Conservation (phyloP, 1,139 yeast genomes). For the Candida anutae region DNA sequence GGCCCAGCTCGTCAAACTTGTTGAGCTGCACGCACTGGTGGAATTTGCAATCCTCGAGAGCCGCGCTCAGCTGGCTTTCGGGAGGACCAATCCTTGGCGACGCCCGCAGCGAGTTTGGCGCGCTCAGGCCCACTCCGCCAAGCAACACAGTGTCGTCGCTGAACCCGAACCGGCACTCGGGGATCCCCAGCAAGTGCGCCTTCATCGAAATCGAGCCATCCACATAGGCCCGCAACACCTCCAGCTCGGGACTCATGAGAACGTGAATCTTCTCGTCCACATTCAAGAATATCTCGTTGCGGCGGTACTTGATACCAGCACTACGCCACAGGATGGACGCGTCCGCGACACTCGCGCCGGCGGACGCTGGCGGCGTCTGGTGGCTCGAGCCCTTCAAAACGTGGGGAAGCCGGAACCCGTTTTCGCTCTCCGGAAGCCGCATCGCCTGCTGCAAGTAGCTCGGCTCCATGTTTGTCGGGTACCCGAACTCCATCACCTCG, state of each 20-base stretch:
- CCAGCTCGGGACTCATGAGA: constrained; percentile 52
- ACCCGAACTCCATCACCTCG: constrained; percentile 75
- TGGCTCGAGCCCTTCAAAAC: constrained; percentile 2
- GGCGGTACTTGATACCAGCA: constrained; percentile 65
- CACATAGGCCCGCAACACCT: constrained; percentile 62
- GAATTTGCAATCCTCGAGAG: constrained; percentile 74
- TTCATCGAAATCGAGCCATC: constrained; percentile 72
- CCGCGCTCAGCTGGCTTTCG: constrained; percentile 29
- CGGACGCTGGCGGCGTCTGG: neutral
- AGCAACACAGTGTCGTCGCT: constrained; percentile 33
- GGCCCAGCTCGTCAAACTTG: constrained; percentile 57
- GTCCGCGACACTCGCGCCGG: constrained; percentile 1
- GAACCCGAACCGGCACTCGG: constrained; percentile 57
- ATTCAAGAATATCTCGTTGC: constrained; percentile 74
- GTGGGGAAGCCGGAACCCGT: constrained; percentile 14
- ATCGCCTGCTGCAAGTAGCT: constrained; percentile 22
- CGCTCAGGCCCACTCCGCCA: neutral
- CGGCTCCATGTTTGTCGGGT: constrained; percentile 65
- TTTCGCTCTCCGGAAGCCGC: constrained; percentile 15
- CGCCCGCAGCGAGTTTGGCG: neutral
- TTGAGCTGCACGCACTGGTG: constrained; percentile 80
- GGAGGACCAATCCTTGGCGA: no score
- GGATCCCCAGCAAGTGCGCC: constrained; percentile 71
- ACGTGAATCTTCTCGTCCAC: constrained; percentile 71
- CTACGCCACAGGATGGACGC: constrained; percentile 56